phyloP scores from a whole-genome alignment of 2,329 filamentous ascomycete genomes.

The Basipetospora chlamydospora region DNA sequence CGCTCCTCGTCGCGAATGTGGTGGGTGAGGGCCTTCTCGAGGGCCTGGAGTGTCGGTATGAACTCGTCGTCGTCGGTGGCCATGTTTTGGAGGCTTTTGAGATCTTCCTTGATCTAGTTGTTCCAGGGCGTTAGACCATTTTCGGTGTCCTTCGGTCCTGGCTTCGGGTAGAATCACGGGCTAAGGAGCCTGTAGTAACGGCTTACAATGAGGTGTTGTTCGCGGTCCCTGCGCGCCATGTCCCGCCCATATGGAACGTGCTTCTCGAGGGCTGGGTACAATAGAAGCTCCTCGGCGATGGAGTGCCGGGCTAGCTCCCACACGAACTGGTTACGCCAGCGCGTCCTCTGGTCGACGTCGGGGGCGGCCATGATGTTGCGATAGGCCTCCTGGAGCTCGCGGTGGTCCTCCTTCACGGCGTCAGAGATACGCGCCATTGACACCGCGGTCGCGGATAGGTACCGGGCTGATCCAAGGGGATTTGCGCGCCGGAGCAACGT shows the following conservation, averaged over 20 bases:
- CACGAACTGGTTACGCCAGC: conserved; percentile 29
- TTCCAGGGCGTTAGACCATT: too few relatives aligned
- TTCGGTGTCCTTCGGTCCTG: too few relatives aligned
- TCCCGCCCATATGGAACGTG: conserved; percentile 26
- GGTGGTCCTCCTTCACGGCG: conserved; percentile 16
- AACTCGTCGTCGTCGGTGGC: conserved; percentile 24
- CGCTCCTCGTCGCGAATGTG: conserved; percentile 38
- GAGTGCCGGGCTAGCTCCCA: conserved; percentile 35
- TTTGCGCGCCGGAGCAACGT: too few relatives aligned
- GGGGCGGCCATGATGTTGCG: conserved; percentile 19
- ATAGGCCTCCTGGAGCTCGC: conserved; percentile 21
- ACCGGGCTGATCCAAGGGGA: background rate
- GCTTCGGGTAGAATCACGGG: background rate
- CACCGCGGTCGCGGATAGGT: conserved; percentile 1
- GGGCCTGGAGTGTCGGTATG: conserved; percentile 22
- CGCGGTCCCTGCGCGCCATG: conserved; percentile 31
- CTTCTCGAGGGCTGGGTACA: conserved; percentile 39
- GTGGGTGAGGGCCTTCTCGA: conserved; percentile 26
- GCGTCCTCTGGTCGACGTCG: conserved; percentile 21
- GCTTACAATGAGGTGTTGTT: conserved; percentile 29
- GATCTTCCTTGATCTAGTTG: conserved; percentile 32
- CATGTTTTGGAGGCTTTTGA: conserved; percentile 34
- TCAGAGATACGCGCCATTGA: conserved; percentile 15
- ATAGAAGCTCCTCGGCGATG: conserved; percentile 31
- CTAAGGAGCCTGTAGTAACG: background rate